Percentiles rank a stretch among this genome's conserved stretches.
Conservation (phyloP, 352 stramenopile genomes). For the Chrysophaeum taylorii region DNA sequence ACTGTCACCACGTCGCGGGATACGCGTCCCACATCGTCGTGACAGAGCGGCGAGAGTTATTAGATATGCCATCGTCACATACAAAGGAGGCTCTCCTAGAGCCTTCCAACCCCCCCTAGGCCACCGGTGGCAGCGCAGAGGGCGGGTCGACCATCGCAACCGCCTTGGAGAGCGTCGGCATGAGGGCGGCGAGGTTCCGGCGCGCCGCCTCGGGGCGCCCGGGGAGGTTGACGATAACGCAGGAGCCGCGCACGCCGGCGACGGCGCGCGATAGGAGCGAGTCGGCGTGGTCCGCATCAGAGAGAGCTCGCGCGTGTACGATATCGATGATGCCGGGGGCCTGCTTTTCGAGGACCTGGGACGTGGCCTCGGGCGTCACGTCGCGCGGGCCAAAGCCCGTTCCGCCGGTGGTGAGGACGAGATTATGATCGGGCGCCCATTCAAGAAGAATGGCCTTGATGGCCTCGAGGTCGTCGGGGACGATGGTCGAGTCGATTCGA, state of each 20-base stretch:
- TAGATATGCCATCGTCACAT: no score
- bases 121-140: neutral
- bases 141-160: no score
- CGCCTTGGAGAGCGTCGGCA: slow-evolving; percentile 13
- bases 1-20: no score
- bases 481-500: slow-evolving; percentile 34
- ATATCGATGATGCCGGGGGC: slow-evolving; percentile 40
- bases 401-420: slow-evolving; percentile 59
- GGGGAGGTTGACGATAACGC: slow-evolving; percentile 25
- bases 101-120: no score
- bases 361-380: slow-evolving; percentile 60
- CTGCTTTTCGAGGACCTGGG: slow-evolving; percentile 42
- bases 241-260: slow-evolving; percentile 13
- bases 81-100: no score
- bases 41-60: no score
- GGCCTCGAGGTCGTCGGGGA: slow-evolving; percentile 46
- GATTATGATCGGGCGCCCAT: slow-evolving; percentile 36
- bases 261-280: slow-evolving; percentile 26
- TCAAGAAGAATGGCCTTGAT: slow-evolving; percentile 39
- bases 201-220: slow-evolving; percentile 20
- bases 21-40: no score
- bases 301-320: slow-evolving; percentile 16
- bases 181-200: slow-evolving; percentile 6
- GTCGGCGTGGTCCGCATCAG: slow-evolving; percentile 11
- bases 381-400: slow-evolving; percentile 54